These are phyloP conservation scores for Cytospora mali DNA, from an alignment of 2,329 filamentous ascomycete genomes.

Conservation along the genomic window DNA sequence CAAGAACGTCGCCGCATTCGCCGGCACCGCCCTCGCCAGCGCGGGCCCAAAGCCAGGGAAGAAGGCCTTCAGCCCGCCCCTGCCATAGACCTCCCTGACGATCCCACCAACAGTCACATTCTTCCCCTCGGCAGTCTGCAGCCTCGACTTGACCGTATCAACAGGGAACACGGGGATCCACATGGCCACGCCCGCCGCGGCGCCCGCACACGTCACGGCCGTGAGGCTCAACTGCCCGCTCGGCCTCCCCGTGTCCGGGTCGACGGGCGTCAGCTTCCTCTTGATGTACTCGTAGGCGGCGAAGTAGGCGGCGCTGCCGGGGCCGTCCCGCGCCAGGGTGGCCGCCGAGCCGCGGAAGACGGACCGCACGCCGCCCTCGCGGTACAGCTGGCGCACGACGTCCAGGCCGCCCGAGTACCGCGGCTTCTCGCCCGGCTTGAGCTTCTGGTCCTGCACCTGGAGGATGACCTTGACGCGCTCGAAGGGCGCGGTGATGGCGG, in stretches of 20 bases:
- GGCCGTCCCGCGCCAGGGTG: conserved; percentile 90
- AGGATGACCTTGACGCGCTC: conserved; percentile 98
- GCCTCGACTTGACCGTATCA: conserved; percentile 90
- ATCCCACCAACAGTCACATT: conserved; percentile 79
- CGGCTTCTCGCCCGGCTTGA: conserved; percentile 87
- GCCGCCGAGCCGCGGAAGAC: conserved; percentile 91
- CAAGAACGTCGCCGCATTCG: conserved; percentile 93
- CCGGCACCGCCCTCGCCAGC: conserved; percentile 87
- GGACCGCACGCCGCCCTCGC: conserved; percentile 83
- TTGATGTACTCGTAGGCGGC: conserved; percentile 97
- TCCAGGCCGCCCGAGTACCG: conserved; percentile 86
- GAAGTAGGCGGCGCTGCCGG: conserved; percentile 93
- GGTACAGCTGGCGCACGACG: conserved; percentile 91
- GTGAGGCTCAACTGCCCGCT: conserved; percentile 77
- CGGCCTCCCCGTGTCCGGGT: conserved; percentile 71
- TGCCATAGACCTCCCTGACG: conserved; percentile 78
- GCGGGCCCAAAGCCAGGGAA: conserved; percentile 97
- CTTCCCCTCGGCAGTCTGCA: conserved; percentile 84
- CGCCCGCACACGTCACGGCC: conserved; percentile 85
- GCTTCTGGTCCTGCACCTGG: conserved; percentile 89
- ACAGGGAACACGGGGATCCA: conserved; percentile 99
- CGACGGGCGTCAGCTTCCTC: conserved; percentile 79
- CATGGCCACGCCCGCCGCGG: conserved; percentile 93
- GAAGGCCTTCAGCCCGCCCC: conserved; percentile 85
- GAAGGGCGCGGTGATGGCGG: conserved; percentile 96